phyloP scores from a whole-genome alignment of 345 rosid genomes.

The Luvunga scandens region DNA sequence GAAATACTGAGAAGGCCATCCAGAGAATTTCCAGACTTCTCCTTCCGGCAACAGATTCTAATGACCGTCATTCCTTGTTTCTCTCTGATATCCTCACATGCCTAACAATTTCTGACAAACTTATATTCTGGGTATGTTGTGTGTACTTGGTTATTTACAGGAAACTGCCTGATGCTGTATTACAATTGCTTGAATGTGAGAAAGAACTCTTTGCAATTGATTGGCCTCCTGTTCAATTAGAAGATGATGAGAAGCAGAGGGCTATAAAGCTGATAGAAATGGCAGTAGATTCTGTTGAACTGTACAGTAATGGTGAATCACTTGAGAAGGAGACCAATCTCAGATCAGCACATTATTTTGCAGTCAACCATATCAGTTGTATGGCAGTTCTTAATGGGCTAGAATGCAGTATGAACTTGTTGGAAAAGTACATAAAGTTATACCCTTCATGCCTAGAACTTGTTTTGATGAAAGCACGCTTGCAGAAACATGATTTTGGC shows the following conservation, averaged over 20 bases:
- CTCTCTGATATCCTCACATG: constrained; percentile 76
- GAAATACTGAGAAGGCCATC: constrained; percentile 61
- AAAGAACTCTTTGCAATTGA: constrained; percentile 65
- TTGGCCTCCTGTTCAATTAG: constrained; percentile 69
- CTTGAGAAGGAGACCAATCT: constrained; percentile 22
- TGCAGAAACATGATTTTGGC: constrained; percentile 36
- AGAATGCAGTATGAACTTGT: constrained; percentile 41
- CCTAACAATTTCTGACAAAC: constrained; percentile 88
- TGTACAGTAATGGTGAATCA: constrained; percentile 25
- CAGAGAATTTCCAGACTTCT: constrained; percentile 47
- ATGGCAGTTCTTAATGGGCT: constrained; percentile 50
- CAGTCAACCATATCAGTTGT: constrained; percentile 62
- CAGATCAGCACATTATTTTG: constrained; percentile 49
- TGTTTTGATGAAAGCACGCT: constrained; percentile 58
- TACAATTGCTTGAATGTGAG: constrained; percentile 68
- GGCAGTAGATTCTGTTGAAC: constrained; percentile 41
- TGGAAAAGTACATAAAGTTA: constrained; percentile 49
- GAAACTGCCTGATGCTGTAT: constrained; percentile 81
- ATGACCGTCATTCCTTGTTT: constrained; percentile 57
- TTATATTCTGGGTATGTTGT: constrained; percentile 99
- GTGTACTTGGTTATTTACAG: constrained; percentile 95
- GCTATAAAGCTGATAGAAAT: constrained; percentile 49
- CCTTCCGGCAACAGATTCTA: constrained; percentile 42
- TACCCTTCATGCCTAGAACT: constrained; percentile 72
- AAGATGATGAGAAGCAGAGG: constrained; percentile 49